Evolutionary conservation across 2,329 filamentous ascomycete genomes (phyloP), one percentile per base, ranked within the genome.

Genomic region (Alternaria metachromatica): DNA sequence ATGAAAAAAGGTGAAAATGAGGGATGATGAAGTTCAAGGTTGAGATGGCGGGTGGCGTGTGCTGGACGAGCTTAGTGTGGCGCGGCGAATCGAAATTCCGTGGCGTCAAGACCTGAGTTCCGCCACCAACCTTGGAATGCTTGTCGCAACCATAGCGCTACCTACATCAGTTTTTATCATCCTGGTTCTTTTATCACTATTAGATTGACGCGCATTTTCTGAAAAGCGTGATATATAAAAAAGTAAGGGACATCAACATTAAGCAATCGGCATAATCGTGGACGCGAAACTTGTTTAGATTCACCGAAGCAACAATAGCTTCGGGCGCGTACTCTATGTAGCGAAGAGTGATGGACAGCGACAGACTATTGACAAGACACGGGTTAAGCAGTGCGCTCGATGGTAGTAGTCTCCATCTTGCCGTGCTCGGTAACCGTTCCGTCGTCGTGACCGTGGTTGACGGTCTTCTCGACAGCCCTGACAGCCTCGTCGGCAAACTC

Each of bases 381-480:
- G 12, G 10, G 6, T 26, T 66, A 75, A 18, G 70, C 53, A 30
- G 64, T 48, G 37, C 72, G 70, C 55, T 76, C 72, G 28, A 70
- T 55, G 13, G 49, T 53, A 5, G 49, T 53, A 5, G 49, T 53
- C 13, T 53, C 30, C 49, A 53, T 25, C 49, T 53, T 53, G 49
- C 49, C 49, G 30, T 53, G 49, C 26, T 55, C 56, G 9, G 33
- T 50, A 21, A 26, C 37, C 12, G 55, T 18, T 37, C 53, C 63
- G 13, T 69, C 66, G 5, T 55, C 45, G 6, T 69, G 66, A 6
- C 60, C 69, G 13, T 69, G 65, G 33, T 79, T 70, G 54, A 79
- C 72, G 55, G 77, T 69, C 71, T 79, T 79, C 67, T 79, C 75
- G 28, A 77, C 73, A 21, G 77, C 76, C 23, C 67, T 71, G 46